Percentiles rank a stretch among this genome's conserved stretches.
Evolutionary conservation across 371 early-diverging fungal genomes (phyloP).

Genomic region (Funneliformis caledonium): DNA sequence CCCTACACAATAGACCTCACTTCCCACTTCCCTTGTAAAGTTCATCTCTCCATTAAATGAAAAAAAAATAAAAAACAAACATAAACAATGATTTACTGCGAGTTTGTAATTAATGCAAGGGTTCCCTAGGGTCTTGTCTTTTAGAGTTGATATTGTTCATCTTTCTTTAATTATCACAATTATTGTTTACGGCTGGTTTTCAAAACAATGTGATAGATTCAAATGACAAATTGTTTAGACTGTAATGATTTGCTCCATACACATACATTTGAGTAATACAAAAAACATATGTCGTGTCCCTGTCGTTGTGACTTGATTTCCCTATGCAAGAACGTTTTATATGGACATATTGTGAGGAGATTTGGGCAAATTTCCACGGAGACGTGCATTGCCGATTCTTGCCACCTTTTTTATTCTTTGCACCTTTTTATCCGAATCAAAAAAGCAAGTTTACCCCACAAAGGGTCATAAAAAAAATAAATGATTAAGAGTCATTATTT

Average conservation of each 20-base stretch:
- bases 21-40: no score
- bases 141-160: background rate
- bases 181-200: background rate
- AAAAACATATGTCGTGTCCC: no score
- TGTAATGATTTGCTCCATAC: no score
- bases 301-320: no score
- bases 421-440: background rate
- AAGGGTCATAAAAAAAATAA: no score
- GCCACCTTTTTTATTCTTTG: background rate
- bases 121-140: background rate
- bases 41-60: no score
- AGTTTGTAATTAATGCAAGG: background rate
- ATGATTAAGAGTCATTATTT: background rate
- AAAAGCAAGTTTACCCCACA: no score
- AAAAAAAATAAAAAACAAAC: no score
- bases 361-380: background rate
- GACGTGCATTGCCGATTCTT: background rate
- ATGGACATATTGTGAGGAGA: background rate
- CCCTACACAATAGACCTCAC: no score
- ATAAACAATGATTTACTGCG: background rate
- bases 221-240: background rate
- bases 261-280: background rate
- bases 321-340: no score
- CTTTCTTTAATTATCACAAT: background rate
- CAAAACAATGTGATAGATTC: background rate